phyloP scores from a whole-genome alignment of 148 eudicot species.

The Persicaria tinctoria region DNA sequence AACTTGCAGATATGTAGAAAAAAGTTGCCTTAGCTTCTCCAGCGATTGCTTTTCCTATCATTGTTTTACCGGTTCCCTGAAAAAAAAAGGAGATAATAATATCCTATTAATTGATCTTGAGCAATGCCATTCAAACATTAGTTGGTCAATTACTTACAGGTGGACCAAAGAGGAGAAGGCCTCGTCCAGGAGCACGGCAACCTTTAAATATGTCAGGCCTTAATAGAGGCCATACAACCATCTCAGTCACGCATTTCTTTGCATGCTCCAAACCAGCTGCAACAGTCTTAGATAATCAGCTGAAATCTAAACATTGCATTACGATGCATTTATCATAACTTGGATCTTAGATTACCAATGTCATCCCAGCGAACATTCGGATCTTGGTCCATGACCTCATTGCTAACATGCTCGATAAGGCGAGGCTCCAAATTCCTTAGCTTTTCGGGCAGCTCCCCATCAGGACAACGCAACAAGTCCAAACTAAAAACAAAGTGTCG shows the following conservation, averaged over 20 bases:
- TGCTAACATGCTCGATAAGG: conserved; percentile 90
- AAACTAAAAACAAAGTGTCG: conserved; percentile 36
- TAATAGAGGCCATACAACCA: conserved; percentile 95
- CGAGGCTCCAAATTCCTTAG: conserved; percentile 93
- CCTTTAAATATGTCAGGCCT: conserved; percentile 98
- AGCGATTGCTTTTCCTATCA: conserved; percentile 98
- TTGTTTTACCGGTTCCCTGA: conserved; percentile 95
- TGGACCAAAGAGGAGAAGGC: conserved; percentile 97
- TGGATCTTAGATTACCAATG: conserved; percentile 51
- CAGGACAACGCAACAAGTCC: conserved; percentile 91
- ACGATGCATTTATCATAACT: not conserved
- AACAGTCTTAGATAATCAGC: conserved; percentile 18
- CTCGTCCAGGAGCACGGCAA: conserved; percentile 98
- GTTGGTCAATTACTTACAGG: conserved; percentile 52
- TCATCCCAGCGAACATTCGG: conserved; percentile 98
- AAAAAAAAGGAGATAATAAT: conserved; percentile 12
- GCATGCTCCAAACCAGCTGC: conserved; percentile 97
- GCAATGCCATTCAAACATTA: not conserved
- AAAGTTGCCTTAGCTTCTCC: conserved; percentile 97
- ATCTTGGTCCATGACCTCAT: conserved; percentile 95
- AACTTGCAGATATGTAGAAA: conserved; percentile 94
- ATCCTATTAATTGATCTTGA: not conserved
- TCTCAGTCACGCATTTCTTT: conserved; percentile 96
- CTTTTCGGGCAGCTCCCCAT: conserved; percentile 97
- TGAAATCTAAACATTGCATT: not conserved